Percentiles rank a stretch among this genome's conserved stretches.
Evolutionary conservation across 2,329 filamentous ascomycete genomes (phyloP).

Genomic region (Colletotrichum sansevieriae): DNA sequence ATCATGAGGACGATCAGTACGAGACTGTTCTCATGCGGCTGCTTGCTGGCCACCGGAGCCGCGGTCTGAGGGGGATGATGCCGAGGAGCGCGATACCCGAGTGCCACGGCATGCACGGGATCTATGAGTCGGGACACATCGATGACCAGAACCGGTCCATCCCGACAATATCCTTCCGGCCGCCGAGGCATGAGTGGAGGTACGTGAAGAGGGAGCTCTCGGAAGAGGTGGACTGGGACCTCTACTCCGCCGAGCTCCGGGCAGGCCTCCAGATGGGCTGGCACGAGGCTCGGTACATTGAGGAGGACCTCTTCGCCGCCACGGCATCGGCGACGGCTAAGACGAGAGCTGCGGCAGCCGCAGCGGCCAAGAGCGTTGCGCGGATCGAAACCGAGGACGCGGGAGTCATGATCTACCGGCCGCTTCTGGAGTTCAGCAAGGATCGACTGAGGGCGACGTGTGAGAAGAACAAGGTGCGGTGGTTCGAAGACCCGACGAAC

Average conservation of each 20-base stretch:
- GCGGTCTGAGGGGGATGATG: conserved; percentile 80
- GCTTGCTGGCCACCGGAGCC: conserved; percentile 72
- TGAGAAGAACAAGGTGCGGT: conserved; percentile 72
- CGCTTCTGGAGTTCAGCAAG: conserved; percentile 79
- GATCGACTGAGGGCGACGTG: conserved; percentile 82
- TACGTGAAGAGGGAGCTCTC: conserved; percentile 42
- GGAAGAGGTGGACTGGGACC: conserved; percentile 46
- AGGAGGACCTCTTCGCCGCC: conserved; percentile 44
- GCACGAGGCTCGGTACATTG: conserved; percentile 39
- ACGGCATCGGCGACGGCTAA: conserved; percentile 41
- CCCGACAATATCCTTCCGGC: conserved; percentile 56
- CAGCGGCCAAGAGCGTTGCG: conserved; percentile 11
- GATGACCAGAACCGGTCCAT: conserved; percentile 56
- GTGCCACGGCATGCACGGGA: conserved; percentile 80
- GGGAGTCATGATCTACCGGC: conserved; percentile 76
- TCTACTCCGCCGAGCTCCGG: conserved; percentile 43
- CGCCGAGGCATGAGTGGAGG: conserved; percentile 45
- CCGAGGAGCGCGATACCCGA: conserved; percentile 81
- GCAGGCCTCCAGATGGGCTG: conserved; percentile 35
- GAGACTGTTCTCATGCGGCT: conserved; percentile 90
- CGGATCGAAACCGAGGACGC: conserved; percentile 68
- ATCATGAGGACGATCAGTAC: conserved; percentile 91
- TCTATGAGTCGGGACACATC: conserved; percentile 73
- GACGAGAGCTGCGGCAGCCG: conserved; percentile 29
- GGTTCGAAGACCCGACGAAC: conserved; percentile 92